These are phyloP conservation scores for Suhomyces prunicola DNA, from an alignment of 805 yeast species.

Conservation along the genomic window DNA sequence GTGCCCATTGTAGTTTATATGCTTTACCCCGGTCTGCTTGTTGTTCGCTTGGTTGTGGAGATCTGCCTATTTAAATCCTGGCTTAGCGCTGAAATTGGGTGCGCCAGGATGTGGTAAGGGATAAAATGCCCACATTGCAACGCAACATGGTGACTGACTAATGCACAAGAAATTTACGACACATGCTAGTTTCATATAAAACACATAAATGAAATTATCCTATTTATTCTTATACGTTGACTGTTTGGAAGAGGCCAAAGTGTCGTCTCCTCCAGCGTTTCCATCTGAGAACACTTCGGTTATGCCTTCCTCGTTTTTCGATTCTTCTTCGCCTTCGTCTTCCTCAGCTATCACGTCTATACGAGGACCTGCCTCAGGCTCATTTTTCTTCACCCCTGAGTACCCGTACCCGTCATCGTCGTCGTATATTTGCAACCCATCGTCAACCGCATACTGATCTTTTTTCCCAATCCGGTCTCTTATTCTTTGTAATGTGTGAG, in stretches of 20 bases:
- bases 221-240: neutral
- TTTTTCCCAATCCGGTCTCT: constrained; percentile 3
- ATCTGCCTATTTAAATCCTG: neutral
- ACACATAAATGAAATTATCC: neutral
- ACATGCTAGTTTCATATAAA: neutral
- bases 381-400: neutral
- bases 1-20: neutral
- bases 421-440: constrained; percentile 3
- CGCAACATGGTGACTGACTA: neutral
- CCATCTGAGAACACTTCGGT: neutral
- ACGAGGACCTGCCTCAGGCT: neutral
- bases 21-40: neutral
- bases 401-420: constrained; percentile 7
- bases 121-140: neutral
- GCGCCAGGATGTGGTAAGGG: neutral
- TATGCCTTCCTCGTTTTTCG: neutral
- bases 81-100: neutral
- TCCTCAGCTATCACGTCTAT: neutral
- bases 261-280: neutral
- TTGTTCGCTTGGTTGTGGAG: neutral
- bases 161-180: neutral
- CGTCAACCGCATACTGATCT: neutral
- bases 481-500: neutral
- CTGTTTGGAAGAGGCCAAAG: neutral
- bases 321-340: constrained; percentile 3